Evolutionary conservation across 2,329 filamentous ascomycete genomes (phyloP).

Genomic region (Scedosporium dehoogii): DNA sequence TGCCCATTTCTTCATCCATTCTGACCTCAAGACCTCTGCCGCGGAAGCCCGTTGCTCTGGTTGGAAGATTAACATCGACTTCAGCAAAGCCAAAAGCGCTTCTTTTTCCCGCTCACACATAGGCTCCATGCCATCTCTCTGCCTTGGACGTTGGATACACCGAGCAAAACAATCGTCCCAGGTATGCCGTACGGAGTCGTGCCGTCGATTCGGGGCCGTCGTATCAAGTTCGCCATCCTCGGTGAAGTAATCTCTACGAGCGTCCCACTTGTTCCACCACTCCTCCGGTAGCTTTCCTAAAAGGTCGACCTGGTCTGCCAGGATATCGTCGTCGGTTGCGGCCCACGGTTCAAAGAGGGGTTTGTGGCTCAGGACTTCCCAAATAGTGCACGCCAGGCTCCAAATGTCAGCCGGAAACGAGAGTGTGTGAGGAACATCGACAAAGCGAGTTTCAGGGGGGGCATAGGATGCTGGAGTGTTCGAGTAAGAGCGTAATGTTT

Average conservation of each 20-base stretch:
- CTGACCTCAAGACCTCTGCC: not conserved
- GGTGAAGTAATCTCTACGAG: constrained; percentile 13
- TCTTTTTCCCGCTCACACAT: not conserved
- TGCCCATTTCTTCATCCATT: not conserved
- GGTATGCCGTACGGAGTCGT: not conserved
- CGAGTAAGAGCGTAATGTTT: not conserved
- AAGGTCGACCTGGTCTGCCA: constrained; percentile 13
- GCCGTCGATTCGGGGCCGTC: not conserved
- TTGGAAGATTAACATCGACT: not conserved
- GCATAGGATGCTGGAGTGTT: not conserved
- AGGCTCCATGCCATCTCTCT: not conserved
- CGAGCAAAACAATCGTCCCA: not conserved
- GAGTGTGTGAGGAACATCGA: constrained; percentile 19
- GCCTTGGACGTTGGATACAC: not conserved
- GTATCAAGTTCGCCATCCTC: constrained; percentile 5
- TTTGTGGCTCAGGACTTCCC: constrained; percentile 19
- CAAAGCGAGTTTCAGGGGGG: constrained; percentile 18
- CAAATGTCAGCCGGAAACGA: constrained; percentile 26
- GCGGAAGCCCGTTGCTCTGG: not conserved
- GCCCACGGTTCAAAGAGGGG: constrained; percentile 13
- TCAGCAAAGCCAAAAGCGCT: not conserved
- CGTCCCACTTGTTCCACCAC: constrained; percentile 16
- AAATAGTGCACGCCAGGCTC: constrained; percentile 27
- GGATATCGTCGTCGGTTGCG: not conserved
- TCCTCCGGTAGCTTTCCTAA: constrained; percentile 11